These are phyloP conservation scores for Ilyonectria robusta DNA, from an alignment of 2,329 filamentous ascomycete genomes.

Conservation along the genomic window DNA sequence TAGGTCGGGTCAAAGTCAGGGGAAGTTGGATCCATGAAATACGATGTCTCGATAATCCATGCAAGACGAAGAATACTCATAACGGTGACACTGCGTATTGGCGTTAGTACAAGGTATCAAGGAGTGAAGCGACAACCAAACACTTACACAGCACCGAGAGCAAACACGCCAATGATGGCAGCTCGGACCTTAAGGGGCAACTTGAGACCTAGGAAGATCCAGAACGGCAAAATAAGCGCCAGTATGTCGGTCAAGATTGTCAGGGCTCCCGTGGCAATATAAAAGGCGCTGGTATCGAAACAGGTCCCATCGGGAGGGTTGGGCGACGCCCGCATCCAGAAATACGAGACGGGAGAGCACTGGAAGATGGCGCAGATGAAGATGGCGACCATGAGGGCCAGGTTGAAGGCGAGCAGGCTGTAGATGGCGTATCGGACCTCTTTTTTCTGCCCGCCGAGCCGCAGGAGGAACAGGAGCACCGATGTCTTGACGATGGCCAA, in stretches of 20 bases:
- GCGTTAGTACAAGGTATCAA: slow-evolving; percentile 3
- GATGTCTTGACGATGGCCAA: slow-evolving; percentile 62
- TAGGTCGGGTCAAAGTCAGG: slow-evolving; percentile 42
- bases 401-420: slow-evolving; percentile 52
- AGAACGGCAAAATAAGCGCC: slow-evolving; percentile 56
- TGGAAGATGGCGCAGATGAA: slow-evolving; percentile 58
- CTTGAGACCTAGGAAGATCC: slow-evolving; percentile 57
- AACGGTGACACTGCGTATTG: slow-evolving; percentile 48
- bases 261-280: slow-evolving; percentile 52
- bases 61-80: slow-evolving; percentile 53
- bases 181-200: slow-evolving; percentile 54
- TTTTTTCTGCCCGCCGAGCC: slow-evolving; percentile 55
- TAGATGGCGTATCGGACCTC: slow-evolving; percentile 47
- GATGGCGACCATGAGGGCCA: slow-evolving; percentile 51
- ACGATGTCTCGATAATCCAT: slow-evolving; percentile 43
- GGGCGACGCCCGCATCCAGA: slow-evolving; percentile 21
- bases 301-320: slow-evolving; percentile 44
- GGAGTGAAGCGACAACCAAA: neutral
- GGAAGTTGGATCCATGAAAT: slow-evolving; percentile 19
- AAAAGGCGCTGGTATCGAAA: slow-evolving; percentile 50
- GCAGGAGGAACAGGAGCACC: slow-evolving; percentile 59
- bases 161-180: slow-evolving; percentile 57
- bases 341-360: slow-evolving; percentile 50
- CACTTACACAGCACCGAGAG: slow-evolving; percentile 55
- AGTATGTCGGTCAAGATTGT: slow-evolving; percentile 60